Conservation (phyloP, 192 early-diverging fungal genomes). For the Coemansia sp. region DNA sequence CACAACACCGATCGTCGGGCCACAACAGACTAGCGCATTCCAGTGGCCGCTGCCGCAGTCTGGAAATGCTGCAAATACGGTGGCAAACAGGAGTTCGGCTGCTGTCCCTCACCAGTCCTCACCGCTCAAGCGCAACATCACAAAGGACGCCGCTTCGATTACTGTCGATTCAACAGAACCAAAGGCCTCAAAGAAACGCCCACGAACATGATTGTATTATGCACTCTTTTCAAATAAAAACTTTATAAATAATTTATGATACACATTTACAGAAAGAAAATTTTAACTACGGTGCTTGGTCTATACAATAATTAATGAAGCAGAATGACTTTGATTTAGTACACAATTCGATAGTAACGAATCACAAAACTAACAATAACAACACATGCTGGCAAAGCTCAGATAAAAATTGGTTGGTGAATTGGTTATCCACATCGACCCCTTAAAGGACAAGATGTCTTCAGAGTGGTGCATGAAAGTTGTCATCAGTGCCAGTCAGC, state of each 20-base stretch:
- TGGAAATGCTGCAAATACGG: conserved; percentile 5
- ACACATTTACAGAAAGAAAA: background rate
- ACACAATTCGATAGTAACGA: too few relatives aligned
- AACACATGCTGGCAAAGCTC: conserved; percentile 7
- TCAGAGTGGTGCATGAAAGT: conserved; percentile 54
- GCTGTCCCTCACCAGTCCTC: conserved; percentile 46
- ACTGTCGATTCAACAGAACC: background rate
- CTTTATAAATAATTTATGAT: background rate
- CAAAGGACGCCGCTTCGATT: background rate
- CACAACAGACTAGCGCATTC: conserved; percentile 58
- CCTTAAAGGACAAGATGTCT: conserved; percentile 6
- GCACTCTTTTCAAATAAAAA: background rate
- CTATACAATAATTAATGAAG: too few relatives aligned
- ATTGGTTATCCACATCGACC: conserved; percentile 22
- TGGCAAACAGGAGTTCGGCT: conserved; percentile 1
- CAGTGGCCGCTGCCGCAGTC: conserved; percentile 61
- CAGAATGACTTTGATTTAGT: too few relatives aligned
- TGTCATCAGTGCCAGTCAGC: conserved; percentile 37
- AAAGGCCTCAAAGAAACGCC: conserved; percentile 1
- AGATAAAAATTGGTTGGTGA: conserved; percentile 17
- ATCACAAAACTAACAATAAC: too few relatives aligned
- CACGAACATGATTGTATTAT: background rate
- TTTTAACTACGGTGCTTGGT: too few relatives aligned
- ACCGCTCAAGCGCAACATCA: conserved; percentile 24
- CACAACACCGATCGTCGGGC: conserved; percentile 66